Conservation (phyloP, 2,329 filamentous ascomycete species). For the Colletotrichum camelliae region DNA sequence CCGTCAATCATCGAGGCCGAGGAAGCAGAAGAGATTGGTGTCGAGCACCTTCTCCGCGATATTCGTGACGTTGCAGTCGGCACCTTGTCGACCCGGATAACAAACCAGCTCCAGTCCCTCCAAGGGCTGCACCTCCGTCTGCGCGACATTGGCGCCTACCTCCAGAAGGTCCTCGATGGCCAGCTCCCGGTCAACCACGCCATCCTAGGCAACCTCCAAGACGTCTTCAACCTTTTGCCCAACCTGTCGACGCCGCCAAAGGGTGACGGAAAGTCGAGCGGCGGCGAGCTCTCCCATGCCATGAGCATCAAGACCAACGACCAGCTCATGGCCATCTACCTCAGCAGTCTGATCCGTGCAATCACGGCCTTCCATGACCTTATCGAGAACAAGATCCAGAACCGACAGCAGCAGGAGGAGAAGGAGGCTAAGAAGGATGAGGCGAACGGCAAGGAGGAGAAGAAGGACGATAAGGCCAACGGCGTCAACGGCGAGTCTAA, state of each 20-base stretch:
- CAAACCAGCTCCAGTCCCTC: conserved; percentile 95
- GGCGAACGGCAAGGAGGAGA: conserved; percentile 62
- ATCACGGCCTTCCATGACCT: conserved; percentile 99
- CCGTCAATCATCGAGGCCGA: conserved; percentile 98
- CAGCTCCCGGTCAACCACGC: conserved; percentile 96
- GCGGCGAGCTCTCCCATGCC: conserved; percentile 88
- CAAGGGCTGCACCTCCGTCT: conserved; percentile 94
- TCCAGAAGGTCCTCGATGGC: conserved; percentile 93
- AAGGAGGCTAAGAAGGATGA: conserved; percentile 87
- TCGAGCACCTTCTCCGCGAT: conserved; percentile 96
- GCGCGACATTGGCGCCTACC: conserved; percentile 92
- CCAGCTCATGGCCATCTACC: conserved; percentile 97
- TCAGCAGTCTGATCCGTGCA: conserved; percentile 93
- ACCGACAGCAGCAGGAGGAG: conserved; percentile 95
- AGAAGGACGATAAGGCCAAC: conserved; percentile 55
- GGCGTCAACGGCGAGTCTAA: conserved; percentile 52
- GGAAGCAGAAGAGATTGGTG: conserved; percentile 98
- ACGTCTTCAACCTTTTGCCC: conserved; percentile 97
- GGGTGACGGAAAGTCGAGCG: conserved; percentile 64
- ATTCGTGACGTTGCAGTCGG: conserved; percentile 98
- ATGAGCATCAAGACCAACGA: conserved; percentile 99
- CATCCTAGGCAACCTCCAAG: conserved; percentile 97
- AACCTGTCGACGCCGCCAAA: conserved; percentile 91
- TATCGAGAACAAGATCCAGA: conserved; percentile 99
- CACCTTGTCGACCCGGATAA: conserved; percentile 94